Base-by-base conservation (phyloP, 1,284 basidiomycete genomes). In the Austroboletus niveus region DNA sequence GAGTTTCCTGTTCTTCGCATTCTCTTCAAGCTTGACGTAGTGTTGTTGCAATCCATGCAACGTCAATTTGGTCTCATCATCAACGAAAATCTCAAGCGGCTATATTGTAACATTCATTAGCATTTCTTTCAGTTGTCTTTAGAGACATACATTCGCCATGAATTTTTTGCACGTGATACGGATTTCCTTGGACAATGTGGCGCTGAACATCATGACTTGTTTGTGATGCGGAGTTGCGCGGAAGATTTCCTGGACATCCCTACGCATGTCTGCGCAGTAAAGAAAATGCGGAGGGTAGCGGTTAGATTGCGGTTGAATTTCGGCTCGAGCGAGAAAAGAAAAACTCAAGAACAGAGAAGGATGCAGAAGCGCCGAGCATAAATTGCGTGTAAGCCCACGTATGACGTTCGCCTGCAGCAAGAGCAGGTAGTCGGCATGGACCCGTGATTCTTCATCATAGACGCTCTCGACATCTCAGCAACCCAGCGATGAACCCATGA, bases 131-230 rank as follows among this genome's bases (percentile, higher is more conserved):
- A 20, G 4, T 42, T 4, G 31, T 44, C 34, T 27, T 45, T 35
- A 44, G 17, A 48, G 12, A 80, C 92, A 62, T 65, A 98, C 96
- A 72, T 94, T 98, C 51, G 94, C 92, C 97, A 99, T 99, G 73
- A 99, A 99, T 74, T 99, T 99, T 78, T 99, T 99, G 84, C 97
- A 99, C 0, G 95, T 98, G 8, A 88, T 83, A 52, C 97, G 84
- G 56, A 99, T 96, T 60, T 99, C 97, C 80, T 99, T 99, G 52
- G 94, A 86, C 56, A 99, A 77, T 1, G 97, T 99, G 43, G 97
- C 97, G 64, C 93, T 96, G 81, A 99, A 99, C 97, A 99, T 99
- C 97, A 99, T 99, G 60, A 99, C 97, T 81, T 99, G 97, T 80
- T 99, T 99, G 84, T 98, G 94, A 75, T 98, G 96, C 52, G 97